Conservation (phyloP, 1,139 yeast genomes). For the Zygosaccharomyces sapae region DNA sequence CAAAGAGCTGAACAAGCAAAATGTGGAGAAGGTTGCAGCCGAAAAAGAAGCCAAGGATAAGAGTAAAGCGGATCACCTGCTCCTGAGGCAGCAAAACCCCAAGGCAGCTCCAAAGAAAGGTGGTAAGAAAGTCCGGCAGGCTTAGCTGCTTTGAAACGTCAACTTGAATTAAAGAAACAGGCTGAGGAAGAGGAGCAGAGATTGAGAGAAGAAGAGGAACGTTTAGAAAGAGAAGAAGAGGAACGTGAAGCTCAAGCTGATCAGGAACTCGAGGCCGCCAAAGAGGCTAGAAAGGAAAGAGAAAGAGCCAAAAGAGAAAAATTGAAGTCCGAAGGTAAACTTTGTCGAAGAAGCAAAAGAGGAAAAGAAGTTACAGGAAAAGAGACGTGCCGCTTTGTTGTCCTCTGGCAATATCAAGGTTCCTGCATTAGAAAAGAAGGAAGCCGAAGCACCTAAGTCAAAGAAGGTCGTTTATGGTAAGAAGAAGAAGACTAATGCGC, state of each 20-base stretch:
- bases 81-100: slow-evolving; percentile 2
- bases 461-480: slow-evolving; percentile 74
- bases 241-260: slow-evolving; percentile 49
- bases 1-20: slow-evolving; percentile 42
- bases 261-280: slow-evolving; percentile 63
- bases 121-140: slow-evolving; percentile 74
- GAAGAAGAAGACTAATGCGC: slow-evolving; percentile 53
- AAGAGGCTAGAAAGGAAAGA: slow-evolving; percentile 72
- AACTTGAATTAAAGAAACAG: slow-evolving; percentile 81
- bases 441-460: slow-evolving; percentile 46
- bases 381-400: slow-evolving; percentile 82
- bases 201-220: slow-evolving; percentile 55
- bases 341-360: slow-evolving; percentile 91
- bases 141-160: slow-evolving; percentile 75
- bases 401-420: slow-evolving; percentile 70
- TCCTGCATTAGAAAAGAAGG: slow-evolving; percentile 58
- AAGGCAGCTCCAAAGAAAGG: slow-evolving; percentile 45
- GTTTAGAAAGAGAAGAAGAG: slow-evolving; percentile 59
- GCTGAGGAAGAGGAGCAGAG: slow-evolving; percentile 65
- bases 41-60: slow-evolving; percentile 39
- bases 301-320: slow-evolving; percentile 75
- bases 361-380: slow-evolving; percentile 79
- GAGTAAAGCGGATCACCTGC: slow-evolving; percentile 31
- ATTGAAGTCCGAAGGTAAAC: slow-evolving; percentile 89
- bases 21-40: slow-evolving; percentile 45